Evolutionary conservation across 108 stramenopile genomes (phyloP).

Genomic region (Cyclostephanos invisitatus): DNA sequence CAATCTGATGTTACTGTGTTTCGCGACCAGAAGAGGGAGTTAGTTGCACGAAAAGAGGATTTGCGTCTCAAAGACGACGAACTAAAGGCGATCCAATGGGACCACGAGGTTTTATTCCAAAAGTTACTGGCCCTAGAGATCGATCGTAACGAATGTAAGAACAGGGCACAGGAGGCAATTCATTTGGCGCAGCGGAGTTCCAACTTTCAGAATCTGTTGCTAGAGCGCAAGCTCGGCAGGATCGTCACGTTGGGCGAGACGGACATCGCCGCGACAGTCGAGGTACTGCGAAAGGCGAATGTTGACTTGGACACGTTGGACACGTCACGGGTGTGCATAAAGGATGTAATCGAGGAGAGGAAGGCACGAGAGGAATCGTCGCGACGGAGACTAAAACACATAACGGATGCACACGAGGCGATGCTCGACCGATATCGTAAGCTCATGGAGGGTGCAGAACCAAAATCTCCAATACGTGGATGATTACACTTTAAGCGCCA

Average conservation of each 20-base stretch:
- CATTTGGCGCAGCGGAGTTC: conserved; percentile 71
- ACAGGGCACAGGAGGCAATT: conserved; percentile 33
- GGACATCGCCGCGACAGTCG: conserved; percentile 61
- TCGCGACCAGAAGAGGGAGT: conserved; percentile 27
- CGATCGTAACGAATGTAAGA: conserved; percentile 31
- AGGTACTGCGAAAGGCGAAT: conserved; percentile 67
- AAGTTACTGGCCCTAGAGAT: conserved; percentile 23
- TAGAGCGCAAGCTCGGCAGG: conserved; percentile 71
- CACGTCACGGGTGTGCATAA: conserved; percentile 30
- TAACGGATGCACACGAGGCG: conserved; percentile 27
- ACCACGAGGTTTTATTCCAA: conserved; percentile 50
- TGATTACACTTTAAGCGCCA: background rate
- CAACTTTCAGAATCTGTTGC: conserved; percentile 71
- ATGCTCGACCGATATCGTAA: conserved; percentile 13
- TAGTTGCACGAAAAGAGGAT: conserved; percentile 30
- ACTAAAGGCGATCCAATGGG: conserved; percentile 44
- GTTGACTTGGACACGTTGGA: conserved; percentile 52
- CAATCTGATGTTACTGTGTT: conserved; percentile 18
- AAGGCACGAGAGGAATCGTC: conserved; percentile 17
- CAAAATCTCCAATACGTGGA: background rate
- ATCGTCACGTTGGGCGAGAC: conserved; percentile 54
- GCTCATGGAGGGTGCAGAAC: conserved; percentile 6
- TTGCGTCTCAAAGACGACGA: conserved; percentile 30
- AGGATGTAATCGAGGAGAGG: conserved; percentile 35
- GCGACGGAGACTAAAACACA: conserved; percentile 22